Base-by-base conservation (phyloP, 2,329 filamentous ascomycete species). In the Colletotrichum higginsianum region DNA sequence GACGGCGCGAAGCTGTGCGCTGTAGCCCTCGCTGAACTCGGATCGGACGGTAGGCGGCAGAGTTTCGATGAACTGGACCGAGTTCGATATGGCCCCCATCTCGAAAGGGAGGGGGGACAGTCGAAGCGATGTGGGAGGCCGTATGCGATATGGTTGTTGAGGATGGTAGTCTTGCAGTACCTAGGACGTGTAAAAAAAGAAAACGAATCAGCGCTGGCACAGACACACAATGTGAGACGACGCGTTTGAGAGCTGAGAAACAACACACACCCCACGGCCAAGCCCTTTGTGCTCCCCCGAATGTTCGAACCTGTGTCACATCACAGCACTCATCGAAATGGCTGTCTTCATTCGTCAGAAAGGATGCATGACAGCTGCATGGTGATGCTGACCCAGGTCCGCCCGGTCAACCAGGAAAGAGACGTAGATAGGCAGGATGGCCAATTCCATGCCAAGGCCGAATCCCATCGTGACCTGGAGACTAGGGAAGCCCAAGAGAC, bases 251-350 rank as follows among this genome's bases (percentile, higher is more conserved):
- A 60, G 21, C 2, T 1, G 53, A 52, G 46, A 53, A 62, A 47
- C 52, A 49, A 60, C 30, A 23, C 75, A 35, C 78, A 79, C 61
- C 79, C 77, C 8, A 82, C 78, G 1, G 82, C 81, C 8, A 84
- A 75, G 8, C 77, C 80, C 53, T 84, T 77, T 2, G 80, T 79
- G 2, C 80, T 38, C 35, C 82, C 1, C 82, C 81, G 2, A 83
- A 77, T 30, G 81, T 80, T 46, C 82, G 79, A 44, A 82, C 77
- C 67, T 83, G 82, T 5, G 82, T 82, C 8, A 80, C 75, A 7
- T 82, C 8, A 80, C 75, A 7, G 79, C 77, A 15, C 82, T 81
- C 76, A 83, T 79, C 0, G 76, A 77, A 52, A 82, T 79, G 9
- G 77, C 81, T 80, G 53, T 56, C 47, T 23, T 52, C 11, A 57